Conservation (phyloP, 1,284 basidiomycete species). For the Irpex sp. region DNA sequence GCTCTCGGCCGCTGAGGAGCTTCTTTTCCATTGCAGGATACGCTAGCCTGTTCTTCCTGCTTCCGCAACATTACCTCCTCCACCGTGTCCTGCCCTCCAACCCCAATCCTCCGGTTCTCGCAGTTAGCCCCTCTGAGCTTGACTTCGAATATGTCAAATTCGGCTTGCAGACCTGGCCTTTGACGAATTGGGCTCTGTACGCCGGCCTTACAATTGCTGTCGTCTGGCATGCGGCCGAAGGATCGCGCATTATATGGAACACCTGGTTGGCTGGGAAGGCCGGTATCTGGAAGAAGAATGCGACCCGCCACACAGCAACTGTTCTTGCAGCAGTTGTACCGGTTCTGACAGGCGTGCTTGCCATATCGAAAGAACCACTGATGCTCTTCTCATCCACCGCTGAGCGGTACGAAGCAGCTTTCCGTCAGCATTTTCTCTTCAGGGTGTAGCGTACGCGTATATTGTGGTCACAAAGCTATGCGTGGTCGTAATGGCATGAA, state of each 20-base stretch:
- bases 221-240: conserved; percentile 57
- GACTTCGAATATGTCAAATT: conserved; percentile 75
- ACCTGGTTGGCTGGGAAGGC: conserved; percentile 32
- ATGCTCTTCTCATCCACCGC: conserved; percentile 49
- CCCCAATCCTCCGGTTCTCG: conserved; percentile 19
- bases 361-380: conserved; percentile 53
- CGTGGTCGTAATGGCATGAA: neutral
- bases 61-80: conserved; percentile 61
- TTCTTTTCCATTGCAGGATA: conserved; percentile 56
- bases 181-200: conserved; percentile 58
- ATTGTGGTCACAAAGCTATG: neutral
- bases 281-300: conserved; percentile 22
- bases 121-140: conserved; percentile 66
- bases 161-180: conserved; percentile 57
- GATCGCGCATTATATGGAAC: conserved; percentile 48
- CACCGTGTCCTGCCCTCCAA: conserved; percentile 54
- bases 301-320: conserved; percentile 29
- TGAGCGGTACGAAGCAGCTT: conserved; percentile 39
- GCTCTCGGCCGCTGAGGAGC: conserved; percentile 39
- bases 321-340: conserved; percentile 38
- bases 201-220: conserved; percentile 48
- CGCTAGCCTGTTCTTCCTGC: conserved; percentile 42
- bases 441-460: neutral
- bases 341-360: conserved; percentile 49
- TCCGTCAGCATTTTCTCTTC: conserved; percentile 17